phyloP scores from a whole-genome alignment of 805 yeast genomes.

The Metschnikowia peoriensis region DNA sequence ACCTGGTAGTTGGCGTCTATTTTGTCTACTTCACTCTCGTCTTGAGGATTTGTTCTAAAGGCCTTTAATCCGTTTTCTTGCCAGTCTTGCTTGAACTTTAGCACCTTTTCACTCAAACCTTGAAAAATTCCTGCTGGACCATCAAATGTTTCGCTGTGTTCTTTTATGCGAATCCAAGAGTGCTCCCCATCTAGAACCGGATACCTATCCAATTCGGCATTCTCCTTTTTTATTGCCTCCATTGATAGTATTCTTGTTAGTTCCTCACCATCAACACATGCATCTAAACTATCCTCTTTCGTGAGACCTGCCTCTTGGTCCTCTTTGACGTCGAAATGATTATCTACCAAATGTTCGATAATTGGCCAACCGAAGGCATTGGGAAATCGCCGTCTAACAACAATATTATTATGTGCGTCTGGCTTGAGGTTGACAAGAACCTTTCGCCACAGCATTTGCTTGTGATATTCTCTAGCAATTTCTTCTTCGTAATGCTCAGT shows the following conservation, averaged over 20 bases:
- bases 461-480: conserved; percentile 88
- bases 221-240: conserved; percentile 35
- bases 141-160: conserved; percentile 44
- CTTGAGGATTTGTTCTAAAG: not conserved
- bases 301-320: conserved; percentile 10
- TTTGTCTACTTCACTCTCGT: not conserved
- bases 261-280: conserved; percentile 17
- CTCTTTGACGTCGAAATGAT: conserved; percentile 48
- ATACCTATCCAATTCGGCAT: conserved; percentile 32
- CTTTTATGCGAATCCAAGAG: conserved; percentile 52
- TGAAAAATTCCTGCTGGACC: conserved; percentile 74
- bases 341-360: conserved; percentile 71
- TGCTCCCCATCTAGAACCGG: conserved; percentile 27
- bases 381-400: conserved; percentile 83
- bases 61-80: conserved; percentile 14
- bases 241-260: conserved; percentile 28
- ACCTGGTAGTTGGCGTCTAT: conserved; percentile 2
- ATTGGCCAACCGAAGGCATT: conserved; percentile 97
- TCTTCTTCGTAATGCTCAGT: conserved; percentile 62
- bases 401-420: conserved; percentile 92
- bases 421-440: conserved; percentile 83
- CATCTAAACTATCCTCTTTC: conserved; percentile 13
- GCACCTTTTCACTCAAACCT: conserved; percentile 60
- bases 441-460: conserved; percentile 83
- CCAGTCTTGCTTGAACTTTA: conserved; percentile 36